phyloP scores from a whole-genome alignment of 805 yeast genomes.

The Starmerella scarabaei region DNA sequence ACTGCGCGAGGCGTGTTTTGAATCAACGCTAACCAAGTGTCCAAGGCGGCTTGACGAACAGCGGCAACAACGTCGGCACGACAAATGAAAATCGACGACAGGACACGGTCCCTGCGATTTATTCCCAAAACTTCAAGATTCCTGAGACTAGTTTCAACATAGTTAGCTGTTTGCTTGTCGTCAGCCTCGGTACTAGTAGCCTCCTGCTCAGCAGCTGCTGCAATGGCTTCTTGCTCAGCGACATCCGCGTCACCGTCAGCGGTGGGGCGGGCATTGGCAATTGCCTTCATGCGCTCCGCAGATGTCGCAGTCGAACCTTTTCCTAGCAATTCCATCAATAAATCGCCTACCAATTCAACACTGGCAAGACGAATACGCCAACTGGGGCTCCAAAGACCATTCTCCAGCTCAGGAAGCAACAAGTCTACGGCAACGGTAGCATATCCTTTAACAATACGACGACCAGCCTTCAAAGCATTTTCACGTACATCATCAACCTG shows the following conservation, averaged over 20 bases:
- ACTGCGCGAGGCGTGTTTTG: slow-evolving; percentile 92
- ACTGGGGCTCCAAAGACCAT: slow-evolving; percentile 69
- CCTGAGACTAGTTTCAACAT: slow-evolving; percentile 12
- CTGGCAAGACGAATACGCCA: slow-evolving; percentile 85
- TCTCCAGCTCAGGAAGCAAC: slow-evolving; percentile 83
- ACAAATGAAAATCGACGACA: slow-evolving; percentile 80
- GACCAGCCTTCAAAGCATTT: slow-evolving; percentile 81
- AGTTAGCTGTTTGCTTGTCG: slow-evolving; percentile 22
- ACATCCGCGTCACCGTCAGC: slow-evolving; percentile 43
- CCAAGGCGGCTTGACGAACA: slow-evolving; percentile 81
- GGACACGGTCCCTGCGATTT: slow-evolving; percentile 75
- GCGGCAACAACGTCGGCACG: slow-evolving; percentile 81
- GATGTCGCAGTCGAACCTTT: slow-evolving; percentile 26
- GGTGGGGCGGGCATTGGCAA: slow-evolving; percentile 22
- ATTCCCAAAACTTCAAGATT: slow-evolving; percentile 61
- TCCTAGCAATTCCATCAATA: slow-evolving; percentile 88
- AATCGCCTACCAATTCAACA: slow-evolving; percentile 88
- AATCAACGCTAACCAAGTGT: slow-evolving; percentile 93
- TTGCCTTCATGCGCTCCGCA: slow-evolving; percentile 24
- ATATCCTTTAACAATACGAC: slow-evolving; percentile 78
- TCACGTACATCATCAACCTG: slow-evolving; percentile 75
- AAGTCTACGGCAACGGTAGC: slow-evolving; percentile 88
- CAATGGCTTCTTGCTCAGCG: slow-evolving; percentile 33
- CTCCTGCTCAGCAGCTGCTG: slow-evolving; percentile 26
- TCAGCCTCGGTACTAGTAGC: slow-evolving; percentile 27